Evolutionary conservation across 176 grass and related monocot species (phyloP), one percentile per base, ranked within the genome.

Genomic region (Zizania latifolia): DNA sequence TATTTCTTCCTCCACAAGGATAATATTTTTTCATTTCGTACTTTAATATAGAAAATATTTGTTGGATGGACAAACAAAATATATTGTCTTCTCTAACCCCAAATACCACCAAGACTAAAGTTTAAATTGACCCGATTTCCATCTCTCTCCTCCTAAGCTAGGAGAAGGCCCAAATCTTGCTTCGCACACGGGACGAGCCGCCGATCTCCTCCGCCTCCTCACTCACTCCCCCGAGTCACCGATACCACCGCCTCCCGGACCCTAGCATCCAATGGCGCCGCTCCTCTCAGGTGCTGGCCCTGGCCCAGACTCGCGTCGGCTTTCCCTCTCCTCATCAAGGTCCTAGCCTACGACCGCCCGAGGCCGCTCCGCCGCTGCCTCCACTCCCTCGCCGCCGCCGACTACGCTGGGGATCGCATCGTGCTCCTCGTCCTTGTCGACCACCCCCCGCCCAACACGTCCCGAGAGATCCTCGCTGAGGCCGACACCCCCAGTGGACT

Each of bases 321-420:
- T 94, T 76, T 84, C 86, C 45, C n/a, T n/a, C 81, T 98, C 78
- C 46, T 88, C 70, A 79, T 94, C 80, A 94, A 97, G 60, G 81
- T 92, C 60, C 88, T 97, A 21, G 82, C 90, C 43, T 97, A 87
- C 89, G 85, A 94, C 68, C 89, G 95, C 21, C 88, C 86, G 24
- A 79, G 10, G 4, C 75, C 94, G 16, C 79, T 98, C 36, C 87
- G 75, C 48, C 91, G 94, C 66, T 98, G 94, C 84, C 89, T 98
- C 41, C 83, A 58, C 63, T 98, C 94, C 72, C 91, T 98, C 19
- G 71, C 79, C 19, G 81, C 86, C 39, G 95, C 95, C 19, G 72
- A 94, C 48, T 98, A 98, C 72, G 83, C 45, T 8, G 87, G 86
- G 37, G 91, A 98, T 81, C 84, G 84, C 74, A 86, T 98, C 68